These are phyloP conservation scores for Cordyceps farinosa DNA, from an alignment of 2,329 filamentous ascomycete genomes.

Conservation along the genomic window DNA sequence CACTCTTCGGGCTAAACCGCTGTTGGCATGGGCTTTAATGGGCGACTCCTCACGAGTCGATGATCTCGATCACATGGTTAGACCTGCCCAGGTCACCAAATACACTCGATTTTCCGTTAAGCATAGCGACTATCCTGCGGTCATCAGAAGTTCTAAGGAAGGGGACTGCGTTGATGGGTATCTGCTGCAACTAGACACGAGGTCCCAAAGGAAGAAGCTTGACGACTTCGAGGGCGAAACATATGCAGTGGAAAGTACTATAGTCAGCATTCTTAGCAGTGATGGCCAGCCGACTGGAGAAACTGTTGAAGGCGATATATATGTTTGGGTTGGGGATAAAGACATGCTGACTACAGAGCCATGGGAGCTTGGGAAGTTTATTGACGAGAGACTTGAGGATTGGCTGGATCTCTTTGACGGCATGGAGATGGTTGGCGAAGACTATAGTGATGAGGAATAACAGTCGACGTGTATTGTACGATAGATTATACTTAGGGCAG, in stretches of 20 bases:
- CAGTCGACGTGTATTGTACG: no score
- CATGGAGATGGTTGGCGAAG: conserved; percentile 21
- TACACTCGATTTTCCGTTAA: conserved; percentile 23
- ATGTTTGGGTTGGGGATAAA: conserved; percentile 27
- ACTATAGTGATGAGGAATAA: no score
- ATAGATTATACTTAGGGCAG: no score
- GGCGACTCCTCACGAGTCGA: conserved; percentile 24
- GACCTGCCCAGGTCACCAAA: conserved; percentile 12
- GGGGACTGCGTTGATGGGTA: conserved; percentile 25
- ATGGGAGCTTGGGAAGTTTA: conserved; percentile 27
- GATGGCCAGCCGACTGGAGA: conserved; percentile 7
- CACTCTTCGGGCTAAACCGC: conserved; percentile 27
- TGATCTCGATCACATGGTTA: background rate
- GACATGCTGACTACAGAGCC: conserved; percentile 20
- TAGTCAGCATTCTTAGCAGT: conserved; percentile 12
- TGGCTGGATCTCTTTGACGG: conserved; percentile 28
- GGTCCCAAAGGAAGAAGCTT: conserved; percentile 30
- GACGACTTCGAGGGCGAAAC: conserved; percentile 33
- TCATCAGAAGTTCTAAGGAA: conserved; percentile 15
- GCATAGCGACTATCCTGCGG: conserved; percentile 27
- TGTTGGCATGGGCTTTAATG: conserved; percentile 29
- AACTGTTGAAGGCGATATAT: conserved; percentile 29
- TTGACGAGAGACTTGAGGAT: conserved; percentile 26
- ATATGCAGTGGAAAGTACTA: conserved; percentile 21
- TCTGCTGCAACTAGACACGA: conserved; percentile 23